phyloP scores from a whole-genome alignment of 2,329 filamentous ascomycete genomes.

The Fusarium lyarnte region DNA sequence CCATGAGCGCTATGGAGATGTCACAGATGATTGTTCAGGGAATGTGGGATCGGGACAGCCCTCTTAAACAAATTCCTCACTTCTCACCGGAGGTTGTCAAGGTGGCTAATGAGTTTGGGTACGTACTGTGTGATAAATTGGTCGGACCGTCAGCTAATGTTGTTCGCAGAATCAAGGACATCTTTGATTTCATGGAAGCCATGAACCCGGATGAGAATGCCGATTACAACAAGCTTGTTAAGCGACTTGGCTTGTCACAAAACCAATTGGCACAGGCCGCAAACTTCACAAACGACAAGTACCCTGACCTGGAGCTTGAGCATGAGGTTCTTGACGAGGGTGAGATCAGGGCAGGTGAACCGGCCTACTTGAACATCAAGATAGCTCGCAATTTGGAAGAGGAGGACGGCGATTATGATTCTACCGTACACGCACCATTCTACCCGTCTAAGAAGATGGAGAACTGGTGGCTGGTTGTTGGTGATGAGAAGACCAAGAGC shows the following conservation, averaged over 20 bases:
- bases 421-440: conserved; percentile 92
- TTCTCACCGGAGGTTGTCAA: conserved; percentile 87
- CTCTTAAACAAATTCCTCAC: conserved; percentile 97
- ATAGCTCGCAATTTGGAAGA: conserved; percentile 83
- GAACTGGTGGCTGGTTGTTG: conserved; percentile 98
- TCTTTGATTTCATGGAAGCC: conserved; percentile 98
- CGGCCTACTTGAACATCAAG: conserved; percentile 83
- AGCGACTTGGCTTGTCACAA: conserved; percentile 81
- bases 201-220: conserved; percentile 97
- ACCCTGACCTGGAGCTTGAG: conserved; percentile 92
- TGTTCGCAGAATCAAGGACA: conserved; percentile 78
- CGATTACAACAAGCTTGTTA: conserved; percentile 80
- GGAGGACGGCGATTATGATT: conserved; percentile 72
- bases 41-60: conserved; percentile 98
- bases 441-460: conserved; percentile 93
- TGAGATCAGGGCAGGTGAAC: conserved; percentile 80
- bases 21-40: conserved; percentile 99
- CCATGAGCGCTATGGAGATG: conserved; percentile 99
- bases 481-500: conserved; percentile 87
- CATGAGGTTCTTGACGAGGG: conserved; percentile 87
- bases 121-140: conserved; percentile 47
- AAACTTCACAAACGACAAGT: conserved; percentile 94
- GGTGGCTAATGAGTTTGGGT: conserved; percentile 81
- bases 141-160: conserved; percentile 44
- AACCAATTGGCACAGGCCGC: conserved; percentile 88